Evolutionary conservation across 2,329 filamentous ascomycete genomes (phyloP).

Genomic region (Neofusicoccum laricinum): DNA sequence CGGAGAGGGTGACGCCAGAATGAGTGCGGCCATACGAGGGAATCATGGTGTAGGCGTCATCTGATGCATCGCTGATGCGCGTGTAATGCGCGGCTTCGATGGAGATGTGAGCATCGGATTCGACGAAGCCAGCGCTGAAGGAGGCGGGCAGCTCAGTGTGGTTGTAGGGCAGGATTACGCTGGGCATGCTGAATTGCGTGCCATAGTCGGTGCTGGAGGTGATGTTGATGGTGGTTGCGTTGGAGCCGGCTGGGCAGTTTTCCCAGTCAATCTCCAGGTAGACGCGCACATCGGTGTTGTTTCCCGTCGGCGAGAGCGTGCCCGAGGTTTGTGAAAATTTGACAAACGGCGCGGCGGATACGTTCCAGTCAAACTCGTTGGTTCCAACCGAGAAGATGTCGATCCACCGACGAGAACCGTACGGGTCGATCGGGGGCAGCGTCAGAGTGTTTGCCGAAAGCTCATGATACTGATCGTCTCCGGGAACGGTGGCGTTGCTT

Average conservation of each 20-base stretch:
- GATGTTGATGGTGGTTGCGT: slow-evolving; percentile 31
- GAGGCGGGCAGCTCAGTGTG: slow-evolving; percentile 31
- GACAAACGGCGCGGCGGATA: slow-evolving; percentile 36
- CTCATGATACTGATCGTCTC: slow-evolving; percentile 61
- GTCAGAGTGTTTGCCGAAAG: slow-evolving; percentile 40
- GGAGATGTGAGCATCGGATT: slow-evolving; percentile 31
- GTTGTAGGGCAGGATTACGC: slow-evolving; percentile 33
- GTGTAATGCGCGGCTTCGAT: slow-evolving; percentile 40
- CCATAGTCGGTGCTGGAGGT: slow-evolving; percentile 36
- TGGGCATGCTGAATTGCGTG: slow-evolving; percentile 31
- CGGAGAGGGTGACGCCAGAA: slow-evolving; percentile 33
- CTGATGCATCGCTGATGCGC: slow-evolving; percentile 26
- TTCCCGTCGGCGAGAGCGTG: slow-evolving; percentile 28
- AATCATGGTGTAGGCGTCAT: slow-evolving; percentile 29
- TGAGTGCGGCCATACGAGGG: slow-evolving; percentile 36
- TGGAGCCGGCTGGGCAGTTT: slow-evolving; percentile 24
- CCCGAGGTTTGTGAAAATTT: slow-evolving; percentile 32
- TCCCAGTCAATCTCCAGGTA: slow-evolving; percentile 39
- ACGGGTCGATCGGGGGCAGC: slow-evolving; percentile 32
- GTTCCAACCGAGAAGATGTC: slow-evolving; percentile 37
- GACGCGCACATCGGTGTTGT: slow-evolving; percentile 31
- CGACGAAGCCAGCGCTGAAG: slow-evolving; percentile 35
- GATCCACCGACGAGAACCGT: slow-evolving; percentile 29
- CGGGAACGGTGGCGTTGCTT: slow-evolving; percentile 64
- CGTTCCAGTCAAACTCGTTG: slow-evolving; percentile 32